Evolutionary conservation across 2,329 filamentous ascomycete species (phyloP).

Genomic region (Arthrobotrys megalospora): DNA sequence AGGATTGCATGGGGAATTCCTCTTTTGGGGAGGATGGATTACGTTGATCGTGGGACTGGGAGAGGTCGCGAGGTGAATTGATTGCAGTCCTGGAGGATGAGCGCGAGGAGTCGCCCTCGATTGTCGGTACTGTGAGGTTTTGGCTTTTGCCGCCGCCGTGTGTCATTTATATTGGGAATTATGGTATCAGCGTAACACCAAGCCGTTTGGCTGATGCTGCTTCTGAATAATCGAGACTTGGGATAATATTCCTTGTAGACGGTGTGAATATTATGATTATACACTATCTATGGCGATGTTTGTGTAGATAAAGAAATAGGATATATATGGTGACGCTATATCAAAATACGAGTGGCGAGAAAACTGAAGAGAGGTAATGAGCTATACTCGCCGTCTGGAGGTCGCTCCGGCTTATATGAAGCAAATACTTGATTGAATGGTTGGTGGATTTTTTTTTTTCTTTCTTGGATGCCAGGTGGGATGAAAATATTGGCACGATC

Average conservation of each 20-base stretch:
- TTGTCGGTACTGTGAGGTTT: constrained; percentile 36
- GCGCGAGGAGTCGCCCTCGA: constrained; percentile 17
- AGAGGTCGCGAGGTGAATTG: constrained; percentile 15
- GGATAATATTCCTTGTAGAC: background rate
- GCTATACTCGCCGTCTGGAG: background rate
- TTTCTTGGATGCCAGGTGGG: constrained; percentile 17
- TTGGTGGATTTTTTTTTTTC: background rate
- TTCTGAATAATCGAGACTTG: background rate
- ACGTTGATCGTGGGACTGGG: constrained; percentile 28
- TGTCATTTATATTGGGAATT: constrained; percentile 39
- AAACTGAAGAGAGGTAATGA: background rate
- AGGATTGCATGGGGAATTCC: constrained; percentile 38
- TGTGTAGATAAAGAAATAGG: background rate
- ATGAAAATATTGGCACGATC: constrained; percentile 28
- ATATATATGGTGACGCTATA: background rate
- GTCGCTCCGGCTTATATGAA: constrained; percentile 30
- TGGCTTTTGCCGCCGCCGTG: constrained; percentile 5
- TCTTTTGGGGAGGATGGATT: constrained; percentile 31
- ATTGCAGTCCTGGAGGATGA: constrained; percentile 40
- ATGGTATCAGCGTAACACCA: constrained; percentile 12
- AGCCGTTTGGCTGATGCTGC: background rate
- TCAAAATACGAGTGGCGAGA: background rate
- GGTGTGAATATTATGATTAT: background rate
- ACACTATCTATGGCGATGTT: background rate
- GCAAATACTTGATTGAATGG: background rate